phyloP scores from a whole-genome alignment of 2,329 filamentous ascomycete genomes.

The Exophiala phaeomuriformis region DNA sequence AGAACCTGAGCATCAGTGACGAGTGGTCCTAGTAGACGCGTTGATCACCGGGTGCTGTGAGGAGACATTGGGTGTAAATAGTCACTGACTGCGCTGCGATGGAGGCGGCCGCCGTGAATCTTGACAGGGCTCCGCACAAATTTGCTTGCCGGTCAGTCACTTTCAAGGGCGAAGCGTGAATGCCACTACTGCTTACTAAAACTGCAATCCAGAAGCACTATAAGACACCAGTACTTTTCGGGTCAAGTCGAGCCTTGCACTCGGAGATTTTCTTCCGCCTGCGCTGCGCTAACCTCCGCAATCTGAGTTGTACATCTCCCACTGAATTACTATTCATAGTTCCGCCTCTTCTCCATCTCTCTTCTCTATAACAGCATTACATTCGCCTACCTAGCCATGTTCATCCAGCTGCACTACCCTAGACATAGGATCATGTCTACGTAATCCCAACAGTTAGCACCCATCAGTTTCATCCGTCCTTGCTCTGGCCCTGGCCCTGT shows the following conservation, averaged over 20 bases:
- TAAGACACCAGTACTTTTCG: not conserved
- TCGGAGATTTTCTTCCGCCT: not conserved
- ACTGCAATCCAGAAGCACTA: not conserved
- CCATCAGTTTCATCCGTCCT: too few relatives aligned
- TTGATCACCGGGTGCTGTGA: not conserved
- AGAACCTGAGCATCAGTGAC: not conserved
- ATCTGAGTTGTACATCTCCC: not conserved
- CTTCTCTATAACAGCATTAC: not conserved
- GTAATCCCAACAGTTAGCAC: too few relatives aligned
- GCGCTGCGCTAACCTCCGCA: not conserved
- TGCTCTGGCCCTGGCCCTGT: too few relatives aligned
- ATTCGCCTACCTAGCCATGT: too few relatives aligned
- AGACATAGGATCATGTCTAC: too few relatives aligned
- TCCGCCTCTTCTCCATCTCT: not conserved
- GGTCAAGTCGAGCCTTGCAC: not conserved
- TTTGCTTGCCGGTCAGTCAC: not conserved
- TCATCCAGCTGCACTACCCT: too few relatives aligned
- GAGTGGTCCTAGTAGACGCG: not conserved
- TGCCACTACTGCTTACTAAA: too few relatives aligned
- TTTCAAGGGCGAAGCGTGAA: too few relatives aligned
- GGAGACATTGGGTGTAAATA: not conserved
- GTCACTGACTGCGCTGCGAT: not conserved
- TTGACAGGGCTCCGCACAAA: not conserved
- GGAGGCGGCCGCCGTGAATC: not conserved
- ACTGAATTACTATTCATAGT: not conserved